Conservation (phyloP, 352 stramenopile species). For the Pythium apleroticum region DNA sequence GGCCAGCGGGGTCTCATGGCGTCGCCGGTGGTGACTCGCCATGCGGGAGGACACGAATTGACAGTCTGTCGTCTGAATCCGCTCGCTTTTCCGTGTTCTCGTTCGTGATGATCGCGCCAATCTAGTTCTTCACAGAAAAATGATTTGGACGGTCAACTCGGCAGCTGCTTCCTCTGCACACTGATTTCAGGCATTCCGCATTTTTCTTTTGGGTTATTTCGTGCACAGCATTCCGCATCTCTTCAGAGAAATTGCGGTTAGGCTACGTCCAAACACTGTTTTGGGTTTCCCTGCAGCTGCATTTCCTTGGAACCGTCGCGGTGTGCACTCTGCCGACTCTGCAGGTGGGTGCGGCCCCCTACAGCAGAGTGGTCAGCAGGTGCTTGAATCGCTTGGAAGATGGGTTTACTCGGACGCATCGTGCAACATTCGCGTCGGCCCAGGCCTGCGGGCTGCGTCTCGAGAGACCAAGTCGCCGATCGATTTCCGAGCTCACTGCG, state of each 20-base stretch:
- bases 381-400: constrained; percentile 1
- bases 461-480: neutral
- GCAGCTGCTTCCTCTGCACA: constrained; percentile 4
- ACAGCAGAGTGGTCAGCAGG: constrained; percentile 3
- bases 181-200: neutral
- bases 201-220: constrained; percentile 6
- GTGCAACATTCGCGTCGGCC: constrained; percentile 1
- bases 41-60: neutral
- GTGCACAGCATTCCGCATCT: too few species aligned
- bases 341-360: neutral
- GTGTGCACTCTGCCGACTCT: neutral
- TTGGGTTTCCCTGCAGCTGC: neutral
- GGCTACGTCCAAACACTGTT: neutral
- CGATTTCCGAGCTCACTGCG: neutral
- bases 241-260: neutral
- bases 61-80: constrained; percentile 3
- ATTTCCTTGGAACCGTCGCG: constrained; percentile 13
- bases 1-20: neutral
- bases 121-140: neutral
- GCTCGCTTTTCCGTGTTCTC: constrained; percentile 4
- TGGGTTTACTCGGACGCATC: neutral
- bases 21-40: neutral
- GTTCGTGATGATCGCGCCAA: constrained; percentile 1
- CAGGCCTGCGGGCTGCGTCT: neutral
- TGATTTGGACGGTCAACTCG: constrained; percentile 5